Evolutionary conservation across 75 land plant species (phyloP).

Genomic region (Pinus albicaulis): DNA sequence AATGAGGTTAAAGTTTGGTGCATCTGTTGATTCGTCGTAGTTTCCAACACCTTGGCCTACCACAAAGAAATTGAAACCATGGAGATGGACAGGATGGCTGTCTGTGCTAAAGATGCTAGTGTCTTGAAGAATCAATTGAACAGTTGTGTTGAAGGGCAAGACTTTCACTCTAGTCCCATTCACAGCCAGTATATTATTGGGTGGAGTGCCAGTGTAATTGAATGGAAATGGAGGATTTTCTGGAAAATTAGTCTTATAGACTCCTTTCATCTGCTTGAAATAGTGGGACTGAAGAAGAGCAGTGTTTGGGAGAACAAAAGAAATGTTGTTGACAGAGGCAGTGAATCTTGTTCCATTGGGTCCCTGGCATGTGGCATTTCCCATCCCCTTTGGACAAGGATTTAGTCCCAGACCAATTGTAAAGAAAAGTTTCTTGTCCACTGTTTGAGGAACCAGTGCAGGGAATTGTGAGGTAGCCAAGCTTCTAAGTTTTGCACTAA

Average conservation of each 20-base stretch:
- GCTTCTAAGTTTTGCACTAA: conserved; percentile 27
- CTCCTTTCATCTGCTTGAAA: conserved; percentile 11
- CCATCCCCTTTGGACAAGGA: conserved; percentile 23
- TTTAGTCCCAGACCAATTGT: conserved; percentile 38
- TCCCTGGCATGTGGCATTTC: conserved; percentile 22
- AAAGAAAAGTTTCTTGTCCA: conserved; percentile 39
- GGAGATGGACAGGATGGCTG: conserved; percentile 39
- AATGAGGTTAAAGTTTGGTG: conserved; percentile 20
- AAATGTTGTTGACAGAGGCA: conserved; percentile 18
- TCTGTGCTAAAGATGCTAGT: conserved; percentile 12
- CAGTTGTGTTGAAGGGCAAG: conserved; percentile 18
- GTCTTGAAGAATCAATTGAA: conserved; percentile 28
- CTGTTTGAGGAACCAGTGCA: conserved; percentile 5
- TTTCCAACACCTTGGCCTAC: conserved; percentile 32
- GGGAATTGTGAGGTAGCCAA: conserved; percentile 32
- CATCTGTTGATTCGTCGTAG: conserved; percentile 13
- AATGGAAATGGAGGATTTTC: background rate
- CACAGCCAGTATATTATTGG: background rate
- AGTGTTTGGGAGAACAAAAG: conserved; percentile 13
- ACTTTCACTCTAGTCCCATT: conserved; percentile 17
- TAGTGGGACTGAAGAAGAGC: conserved; percentile 24
- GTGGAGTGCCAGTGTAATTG: background rate
- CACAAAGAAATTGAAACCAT: conserved; percentile 34
- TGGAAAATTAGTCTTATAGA: conserved; percentile 41
- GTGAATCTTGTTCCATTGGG: conserved; percentile 25